phyloP scores from a whole-genome alignment of 2,329 filamentous ascomycete species.

The Fusarium musae region DNA sequence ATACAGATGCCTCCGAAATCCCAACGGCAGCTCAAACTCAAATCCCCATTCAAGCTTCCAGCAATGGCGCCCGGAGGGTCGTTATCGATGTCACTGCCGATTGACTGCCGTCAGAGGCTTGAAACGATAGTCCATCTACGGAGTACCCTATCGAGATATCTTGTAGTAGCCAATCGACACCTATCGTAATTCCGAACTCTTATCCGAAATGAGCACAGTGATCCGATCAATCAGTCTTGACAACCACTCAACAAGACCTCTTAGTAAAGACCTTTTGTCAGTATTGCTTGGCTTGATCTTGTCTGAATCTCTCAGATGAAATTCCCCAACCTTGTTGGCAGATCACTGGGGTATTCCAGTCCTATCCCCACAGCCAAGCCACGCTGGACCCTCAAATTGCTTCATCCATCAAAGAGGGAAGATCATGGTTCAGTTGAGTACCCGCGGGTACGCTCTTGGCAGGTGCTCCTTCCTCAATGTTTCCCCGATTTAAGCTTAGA shows the following conservation, averaged over 20 bases:
- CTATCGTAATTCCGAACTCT: neutral
- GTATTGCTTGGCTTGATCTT: neutral
- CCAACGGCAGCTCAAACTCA: neutral
- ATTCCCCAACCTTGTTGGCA: neutral
- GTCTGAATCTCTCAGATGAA: neutral
- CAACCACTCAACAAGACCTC: neutral
- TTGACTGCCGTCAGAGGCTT: neutral
- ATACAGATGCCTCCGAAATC: neutral
- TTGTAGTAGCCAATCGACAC: neutral
- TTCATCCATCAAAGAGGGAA: neutral
- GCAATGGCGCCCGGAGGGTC: neutral
- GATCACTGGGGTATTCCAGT: neutral
- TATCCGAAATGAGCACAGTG: neutral
- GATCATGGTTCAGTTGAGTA: neutral
- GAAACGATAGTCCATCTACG: neutral
- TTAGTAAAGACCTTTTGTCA: neutral
- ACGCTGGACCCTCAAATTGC: neutral
- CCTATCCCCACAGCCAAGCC: neutral
- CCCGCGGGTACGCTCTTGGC: neutral
- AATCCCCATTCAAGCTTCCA: neutral
- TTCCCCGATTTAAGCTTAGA: conserved; percentile 2
- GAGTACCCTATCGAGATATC: too few species aligned
- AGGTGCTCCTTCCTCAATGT: neutral
- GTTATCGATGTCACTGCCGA: too few species aligned
- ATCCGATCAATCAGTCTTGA: neutral